Evolutionary conservation across 169 alveolate genomes (phyloP).

Genomic region (Perkinsus olseni): DNA sequence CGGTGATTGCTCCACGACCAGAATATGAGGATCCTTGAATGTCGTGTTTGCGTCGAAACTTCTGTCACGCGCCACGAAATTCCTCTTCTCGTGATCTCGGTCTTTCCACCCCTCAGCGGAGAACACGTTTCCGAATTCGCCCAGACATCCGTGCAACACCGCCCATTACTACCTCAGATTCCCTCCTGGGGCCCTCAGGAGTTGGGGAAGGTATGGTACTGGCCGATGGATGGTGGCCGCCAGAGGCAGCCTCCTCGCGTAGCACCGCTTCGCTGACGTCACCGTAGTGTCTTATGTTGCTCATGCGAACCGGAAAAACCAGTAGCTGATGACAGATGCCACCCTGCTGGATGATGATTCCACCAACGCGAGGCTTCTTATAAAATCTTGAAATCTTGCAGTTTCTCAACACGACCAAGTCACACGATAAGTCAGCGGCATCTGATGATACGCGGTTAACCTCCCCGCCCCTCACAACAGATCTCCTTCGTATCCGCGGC

Average conservation of each 20-base stretch:
- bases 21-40: too few relatives aligned
- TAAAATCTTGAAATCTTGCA: neutral
- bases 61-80: too few relatives aligned
- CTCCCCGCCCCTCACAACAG: neutral
- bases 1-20: too few relatives aligned
- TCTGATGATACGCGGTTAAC: neutral
- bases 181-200: neutral
- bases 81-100: too few relatives aligned
- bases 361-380: neutral
- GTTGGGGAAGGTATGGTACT: neutral
- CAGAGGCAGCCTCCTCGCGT: neutral
- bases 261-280: neutral
- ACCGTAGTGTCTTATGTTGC: neutral
- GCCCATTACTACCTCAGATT: neutral
- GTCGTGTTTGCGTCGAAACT: too few relatives aligned
- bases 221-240: neutral
- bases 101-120: too few relatives aligned
- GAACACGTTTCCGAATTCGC: too few relatives aligned
- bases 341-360: too few relatives aligned
- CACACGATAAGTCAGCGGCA: neutral
- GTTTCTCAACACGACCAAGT: neutral
- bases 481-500: neutral
- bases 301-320: neutral
- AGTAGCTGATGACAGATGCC: neutral
- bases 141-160: too few relatives aligned